phyloP scores from a whole-genome alignment of 2,329 filamentous ascomycete genomes.

The Verticillium klebahnii region DNA sequence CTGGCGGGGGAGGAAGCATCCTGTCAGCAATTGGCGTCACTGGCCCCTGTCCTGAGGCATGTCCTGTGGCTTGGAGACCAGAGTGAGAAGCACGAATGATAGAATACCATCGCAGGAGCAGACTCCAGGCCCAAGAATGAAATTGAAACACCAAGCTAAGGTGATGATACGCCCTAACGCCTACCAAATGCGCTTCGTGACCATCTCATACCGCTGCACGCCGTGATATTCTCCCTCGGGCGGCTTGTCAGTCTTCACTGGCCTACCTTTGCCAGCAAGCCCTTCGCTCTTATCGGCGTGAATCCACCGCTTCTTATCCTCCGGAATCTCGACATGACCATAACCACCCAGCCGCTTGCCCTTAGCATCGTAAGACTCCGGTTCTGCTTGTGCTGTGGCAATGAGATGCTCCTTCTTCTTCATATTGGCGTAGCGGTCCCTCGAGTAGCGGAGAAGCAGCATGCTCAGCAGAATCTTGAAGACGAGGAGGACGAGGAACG shows the following conservation, averaged over 20 bases:
- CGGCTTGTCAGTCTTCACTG: constrained; percentile 43
- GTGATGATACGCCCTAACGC: background rate
- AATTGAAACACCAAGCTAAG: background rate
- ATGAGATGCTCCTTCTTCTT: constrained; percentile 59
- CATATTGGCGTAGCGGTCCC: constrained; percentile 77
- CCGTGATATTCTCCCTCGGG: constrained; percentile 48
- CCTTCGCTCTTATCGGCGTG: constrained; percentile 80
- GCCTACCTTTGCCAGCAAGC: constrained; percentile 45
- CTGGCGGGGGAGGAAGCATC: too few species aligned
- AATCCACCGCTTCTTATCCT: constrained; percentile 81
- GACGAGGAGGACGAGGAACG: constrained; percentile 80
- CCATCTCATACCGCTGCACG: constrained; percentile 86
- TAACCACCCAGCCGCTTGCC: constrained; percentile 76
- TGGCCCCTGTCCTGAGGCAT: too few species aligned
- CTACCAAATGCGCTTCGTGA: constrained; percentile 94
- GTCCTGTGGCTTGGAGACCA: too few species aligned
- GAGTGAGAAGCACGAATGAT: too few species aligned
- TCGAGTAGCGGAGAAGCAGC: constrained; percentile 73
- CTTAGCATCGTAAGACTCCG: constrained; percentile 59
- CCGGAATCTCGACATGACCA: constrained; percentile 81
- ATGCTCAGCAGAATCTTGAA: constrained; percentile 86
- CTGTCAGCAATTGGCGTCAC: too few species aligned
- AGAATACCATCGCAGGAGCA: too few species aligned
- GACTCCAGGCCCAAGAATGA: too few species aligned
- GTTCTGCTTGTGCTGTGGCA: constrained; percentile 40